Percentiles rank a stretch among this genome's conserved stretches.
Conservation (phyloP, 2,329 filamentous ascomycete species). For the Capronia americana region DNA sequence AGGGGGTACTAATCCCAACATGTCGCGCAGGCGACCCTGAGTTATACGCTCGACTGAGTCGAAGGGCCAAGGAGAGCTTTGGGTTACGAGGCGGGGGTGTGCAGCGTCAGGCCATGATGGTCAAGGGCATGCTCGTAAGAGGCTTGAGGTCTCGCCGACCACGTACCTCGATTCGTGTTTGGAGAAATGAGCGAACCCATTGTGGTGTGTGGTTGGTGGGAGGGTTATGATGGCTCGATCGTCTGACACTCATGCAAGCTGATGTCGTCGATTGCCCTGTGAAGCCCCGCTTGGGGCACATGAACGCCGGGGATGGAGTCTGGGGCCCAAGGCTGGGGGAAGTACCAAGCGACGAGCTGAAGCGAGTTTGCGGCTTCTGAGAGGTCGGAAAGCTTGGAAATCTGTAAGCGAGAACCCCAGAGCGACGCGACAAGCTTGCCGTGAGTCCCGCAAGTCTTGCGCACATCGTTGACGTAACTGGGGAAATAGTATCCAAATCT, state of each 20-base stretch:
- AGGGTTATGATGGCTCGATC: conserved; percentile 12
- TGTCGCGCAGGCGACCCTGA: conserved; percentile 2
- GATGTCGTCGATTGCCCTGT: conserved; percentile 10
- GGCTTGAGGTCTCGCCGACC: conserved; percentile 11
- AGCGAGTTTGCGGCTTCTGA: conserved; percentile 20
- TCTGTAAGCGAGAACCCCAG: conserved; percentile 15
- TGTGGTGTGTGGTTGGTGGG: conserved; percentile 13
- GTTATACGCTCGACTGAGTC: conserved; percentile 6
- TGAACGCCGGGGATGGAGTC: background rate
- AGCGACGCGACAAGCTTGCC: conserved; percentile 2
- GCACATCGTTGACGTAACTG: conserved; percentile 20
- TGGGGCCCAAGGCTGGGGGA: conserved; percentile 22
- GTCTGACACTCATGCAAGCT: conserved; percentile 15
- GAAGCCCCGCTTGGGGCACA: conserved; percentile 9
- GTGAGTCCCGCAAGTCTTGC: background rate
- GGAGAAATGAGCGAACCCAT: conserved; percentile 5
- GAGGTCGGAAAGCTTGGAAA: conserved; percentile 10
- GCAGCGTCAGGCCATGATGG: conserved; percentile 10
- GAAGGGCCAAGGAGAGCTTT: conserved; percentile 5
- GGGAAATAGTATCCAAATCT: conserved; percentile 7
- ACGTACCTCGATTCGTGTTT: conserved; percentile 8
- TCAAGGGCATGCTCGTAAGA: conserved; percentile 13
- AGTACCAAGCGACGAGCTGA: conserved; percentile 25
- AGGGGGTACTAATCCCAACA: background rate
- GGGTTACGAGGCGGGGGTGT: conserved; percentile 12